phyloP scores from a whole-genome alignment of 192 early-diverging fungal species.

The Chytriomyces hyalinus region DNA sequence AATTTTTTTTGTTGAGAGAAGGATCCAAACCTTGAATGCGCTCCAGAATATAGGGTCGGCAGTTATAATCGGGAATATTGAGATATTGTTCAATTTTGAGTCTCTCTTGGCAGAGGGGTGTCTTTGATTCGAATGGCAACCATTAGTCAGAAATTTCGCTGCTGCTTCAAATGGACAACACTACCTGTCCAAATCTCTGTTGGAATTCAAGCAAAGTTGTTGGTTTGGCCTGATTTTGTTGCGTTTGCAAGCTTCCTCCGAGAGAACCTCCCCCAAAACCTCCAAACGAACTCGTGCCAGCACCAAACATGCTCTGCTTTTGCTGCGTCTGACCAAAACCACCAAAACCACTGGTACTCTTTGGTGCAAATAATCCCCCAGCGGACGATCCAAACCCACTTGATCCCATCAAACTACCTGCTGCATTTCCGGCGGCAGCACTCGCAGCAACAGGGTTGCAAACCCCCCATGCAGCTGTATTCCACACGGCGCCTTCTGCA shows the following conservation, averaged over 20 bases:
- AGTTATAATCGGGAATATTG: constrained; percentile 39
- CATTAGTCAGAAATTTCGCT: not conserved
- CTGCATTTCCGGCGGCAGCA: not conserved
- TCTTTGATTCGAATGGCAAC: not conserved
- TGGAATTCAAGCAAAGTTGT: not conserved
- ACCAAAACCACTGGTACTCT: not conserved
- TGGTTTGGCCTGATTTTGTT: constrained; percentile 4
- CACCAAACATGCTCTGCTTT: not conserved
- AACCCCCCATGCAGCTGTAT: constrained; percentile 1
- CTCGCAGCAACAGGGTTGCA: not conserved
- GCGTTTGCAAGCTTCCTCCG: not conserved
- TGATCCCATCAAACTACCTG: not conserved
- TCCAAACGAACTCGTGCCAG: not conserved
- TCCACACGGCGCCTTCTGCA: not conserved
- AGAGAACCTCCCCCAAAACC: not conserved
- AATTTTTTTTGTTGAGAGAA: no score
- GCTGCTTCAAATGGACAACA: not conserved
- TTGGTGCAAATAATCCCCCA: not conserved
- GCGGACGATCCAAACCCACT: no score
- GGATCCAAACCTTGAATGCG: constrained; percentile 43
- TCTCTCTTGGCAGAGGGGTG: constrained; percentile 38
- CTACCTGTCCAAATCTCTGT: not conserved
- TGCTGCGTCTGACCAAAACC: not conserved
- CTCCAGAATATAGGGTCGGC: constrained; percentile 44
- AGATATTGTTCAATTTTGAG: constrained; percentile 52